phyloP scores from a whole-genome alignment of 768 basidiomycete genomes.

The Suillus sp. region DNA sequence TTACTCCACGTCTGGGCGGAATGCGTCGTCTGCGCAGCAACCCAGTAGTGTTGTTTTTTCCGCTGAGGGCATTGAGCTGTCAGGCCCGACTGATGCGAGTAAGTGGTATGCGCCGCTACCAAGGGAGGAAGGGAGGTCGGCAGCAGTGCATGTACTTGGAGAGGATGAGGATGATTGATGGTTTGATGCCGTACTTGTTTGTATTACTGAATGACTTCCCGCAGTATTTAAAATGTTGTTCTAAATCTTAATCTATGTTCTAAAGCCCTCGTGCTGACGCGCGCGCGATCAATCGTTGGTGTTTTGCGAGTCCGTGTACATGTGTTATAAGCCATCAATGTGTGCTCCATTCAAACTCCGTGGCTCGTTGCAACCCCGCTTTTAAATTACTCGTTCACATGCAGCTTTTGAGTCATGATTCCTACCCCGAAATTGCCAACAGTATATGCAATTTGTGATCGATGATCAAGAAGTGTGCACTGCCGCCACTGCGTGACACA shows the following conservation, averaged over 20 bases:
- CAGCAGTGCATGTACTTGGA: constrained; percentile 47
- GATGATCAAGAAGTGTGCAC: background rate
- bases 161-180: constrained; percentile 48
- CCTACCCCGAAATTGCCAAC: background rate
- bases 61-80: constrained; percentile 46
- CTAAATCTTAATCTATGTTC: background rate
- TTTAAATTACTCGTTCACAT: no score
- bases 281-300: no score
- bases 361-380: no score
- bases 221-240: background rate
- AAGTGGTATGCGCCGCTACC: constrained; percentile 74
- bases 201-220: background rate
- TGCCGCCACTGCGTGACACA: background rate
- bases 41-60: constrained; percentile 22
- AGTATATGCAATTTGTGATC: background rate
- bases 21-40: constrained; percentile 37
- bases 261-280: background rate
- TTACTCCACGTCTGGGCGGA: constrained; percentile 63
- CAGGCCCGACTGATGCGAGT: constrained; percentile 32
- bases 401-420: no score
- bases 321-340: no score
- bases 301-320: no score
- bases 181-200: background rate
- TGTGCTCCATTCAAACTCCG: no score
- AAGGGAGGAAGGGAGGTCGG: constrained; percentile 31